These are phyloP conservation scores for Aureobasidium sp. DNA, from an alignment of 2,329 filamentous ascomycete species.

Conservation along the genomic window DNA sequence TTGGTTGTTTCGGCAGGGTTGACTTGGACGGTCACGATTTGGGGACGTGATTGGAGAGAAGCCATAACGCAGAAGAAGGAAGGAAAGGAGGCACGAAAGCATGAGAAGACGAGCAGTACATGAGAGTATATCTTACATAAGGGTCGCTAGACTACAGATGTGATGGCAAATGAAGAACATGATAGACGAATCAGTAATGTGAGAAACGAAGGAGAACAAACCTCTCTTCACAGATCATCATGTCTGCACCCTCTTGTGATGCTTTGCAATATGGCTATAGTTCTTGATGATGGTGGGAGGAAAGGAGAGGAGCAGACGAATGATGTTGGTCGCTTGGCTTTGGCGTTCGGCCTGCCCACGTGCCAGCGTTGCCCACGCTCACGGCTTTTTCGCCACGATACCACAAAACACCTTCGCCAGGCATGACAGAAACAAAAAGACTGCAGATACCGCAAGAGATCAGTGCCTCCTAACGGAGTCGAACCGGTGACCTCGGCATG, in stretches of 20 bases:
- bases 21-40: conserved; percentile 55
- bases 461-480: conserved; percentile 18
- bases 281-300: no score
- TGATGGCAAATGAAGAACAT: background rate
- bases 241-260: no score
- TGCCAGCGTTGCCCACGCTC: no score
- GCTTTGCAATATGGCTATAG: no score
- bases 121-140: background rate
- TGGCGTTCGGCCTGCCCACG: no score
- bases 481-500: conserved; percentile 21
- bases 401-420: no score
- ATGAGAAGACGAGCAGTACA: conserved; percentile 10
- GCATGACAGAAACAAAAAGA: no score
- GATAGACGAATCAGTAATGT: background rate
- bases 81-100: conserved; percentile 19
- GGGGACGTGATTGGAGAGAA: conserved; percentile 43
- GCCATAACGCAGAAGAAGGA: conserved; percentile 26
- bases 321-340: no score
- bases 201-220: background rate
- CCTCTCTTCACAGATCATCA: no score
- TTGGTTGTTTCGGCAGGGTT: conserved; percentile 50
- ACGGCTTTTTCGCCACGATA: no score
- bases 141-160: background rate
- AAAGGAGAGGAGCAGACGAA: no score
- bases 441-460: background rate